Evolutionary conservation across 768 basidiomycete genomes (phyloP), one percentile per base, ranked within the genome.

Genomic region (Suillus tomentosus): DNA sequence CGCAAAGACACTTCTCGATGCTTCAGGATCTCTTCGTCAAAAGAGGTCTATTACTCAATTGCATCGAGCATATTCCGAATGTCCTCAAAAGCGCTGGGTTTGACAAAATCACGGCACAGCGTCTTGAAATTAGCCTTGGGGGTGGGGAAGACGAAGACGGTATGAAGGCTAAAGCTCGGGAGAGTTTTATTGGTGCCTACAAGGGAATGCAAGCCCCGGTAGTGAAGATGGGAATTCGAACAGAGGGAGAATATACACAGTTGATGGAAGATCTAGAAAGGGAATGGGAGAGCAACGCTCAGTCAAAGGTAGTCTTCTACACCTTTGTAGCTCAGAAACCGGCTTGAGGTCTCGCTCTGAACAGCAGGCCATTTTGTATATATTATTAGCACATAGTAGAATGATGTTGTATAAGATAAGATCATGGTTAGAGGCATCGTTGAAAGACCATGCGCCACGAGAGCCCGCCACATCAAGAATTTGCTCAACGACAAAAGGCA

Each of bases 201-300:
- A 58, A 40, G 39, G 22, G 39, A 40, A 40, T 58, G 56, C 24
- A 58, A 40, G 6, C 5, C 17, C 39, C 39, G 5, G n/a, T 58
- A 27, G 56, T 58, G 24, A 40, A 17, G 24, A 58, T 58, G 56
- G 56, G 56, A 2, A 58, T 58, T 58, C 39, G 56, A 15, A 58
- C 56, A 19, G 56, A 58, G 39, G 56, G 17, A 2, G 39, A 58
- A 27, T 58, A 40, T 15, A 27, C 6, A 39, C 5, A 40, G 22
- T 40, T 58, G 39, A 10, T 58, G 15, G 56, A 58, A 27, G 24
- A 58, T 40, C 17, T 58, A 13, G 56, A 58, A 58, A 40, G 24
- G 39, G 56, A 40, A 9, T 58, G 56, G 56, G 39, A 58, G 55
- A 57, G 15, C 22, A 24, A 58, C 3, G 24, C 10, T 27, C 24